A percentile compares a stretch with the other conserved stretches of the same genome.
These are phyloP conservation scores for Trichaptum fuscoviolaceum DNA, from an alignment of 768 basidiomycete genomes.

Conservation along the genomic window DNA sequence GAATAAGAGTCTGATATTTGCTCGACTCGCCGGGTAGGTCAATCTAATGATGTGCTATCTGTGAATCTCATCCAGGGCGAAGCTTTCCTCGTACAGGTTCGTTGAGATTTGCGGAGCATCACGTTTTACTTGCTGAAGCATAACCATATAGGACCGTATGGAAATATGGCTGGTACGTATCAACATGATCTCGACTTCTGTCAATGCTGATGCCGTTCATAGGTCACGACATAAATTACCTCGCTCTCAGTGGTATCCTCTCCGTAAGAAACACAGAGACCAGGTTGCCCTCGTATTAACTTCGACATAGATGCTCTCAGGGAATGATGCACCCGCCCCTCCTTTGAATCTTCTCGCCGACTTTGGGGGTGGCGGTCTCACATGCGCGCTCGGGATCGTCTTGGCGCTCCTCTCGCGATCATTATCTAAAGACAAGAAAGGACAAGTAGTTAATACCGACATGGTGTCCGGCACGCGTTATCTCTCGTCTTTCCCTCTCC, in stretches of 20 bases:
- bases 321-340: slow-evolving; percentile 52
- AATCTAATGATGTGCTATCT: slow-evolving; percentile 6
- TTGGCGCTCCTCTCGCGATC: slow-evolving; percentile 65
- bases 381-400: slow-evolving; percentile 67
- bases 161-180: slow-evolving; percentile 67
- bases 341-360: slow-evolving; percentile 77
- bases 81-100: slow-evolving; percentile 59
- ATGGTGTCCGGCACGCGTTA: slow-evolving; percentile 85
- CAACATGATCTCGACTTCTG: neutral
- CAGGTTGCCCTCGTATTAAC: neutral
- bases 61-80: slow-evolving; percentile 6
- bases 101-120: neutral
- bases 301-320: slow-evolving; percentile 56
- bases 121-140: neutral
- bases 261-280: slow-evolving; percentile 37
- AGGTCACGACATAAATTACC: slow-evolving; percentile 86
- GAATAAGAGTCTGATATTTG: slow-evolving; percentile 65
- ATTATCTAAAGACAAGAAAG: slow-evolving; percentile 47
- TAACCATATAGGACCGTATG: slow-evolving; percentile 48
- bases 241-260: slow-evolving; percentile 71
- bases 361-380: slow-evolving; percentile 77
- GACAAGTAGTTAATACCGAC: slow-evolving; percentile 70
- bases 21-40: slow-evolving; percentile 67
- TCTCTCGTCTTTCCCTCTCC: slow-evolving; percentile 64
- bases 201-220: neutral